Percentiles rank a stretch among this genome's conserved stretches.
Conservation (phyloP, 495 filamentous ascomycete genomes). For the Rusavskia elegans region DNA sequence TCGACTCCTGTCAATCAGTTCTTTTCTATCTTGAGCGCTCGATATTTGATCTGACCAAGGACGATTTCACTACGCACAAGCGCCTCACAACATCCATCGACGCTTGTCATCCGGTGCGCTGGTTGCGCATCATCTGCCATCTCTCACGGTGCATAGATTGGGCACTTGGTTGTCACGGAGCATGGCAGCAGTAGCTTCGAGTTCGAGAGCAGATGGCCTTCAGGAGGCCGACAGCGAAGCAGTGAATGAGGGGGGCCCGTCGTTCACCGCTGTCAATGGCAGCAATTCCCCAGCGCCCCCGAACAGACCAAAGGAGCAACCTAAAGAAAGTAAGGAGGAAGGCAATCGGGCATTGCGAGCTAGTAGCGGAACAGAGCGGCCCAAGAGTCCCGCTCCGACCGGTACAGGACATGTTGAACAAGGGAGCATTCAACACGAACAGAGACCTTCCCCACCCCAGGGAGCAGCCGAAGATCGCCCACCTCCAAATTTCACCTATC, state of each 20-base stretch:
- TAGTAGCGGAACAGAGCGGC: conserved; percentile 5
- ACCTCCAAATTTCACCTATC: too few relatives aligned
- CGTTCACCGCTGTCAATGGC: conserved; percentile 40
- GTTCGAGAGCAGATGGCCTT: conserved; percentile 21
- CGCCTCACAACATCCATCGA: background rate
- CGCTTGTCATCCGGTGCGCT: background rate
- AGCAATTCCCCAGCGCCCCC: conserved; percentile 16
- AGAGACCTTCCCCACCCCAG: conserved; percentile 7
- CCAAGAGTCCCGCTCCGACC: background rate
- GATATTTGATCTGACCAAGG: background rate
- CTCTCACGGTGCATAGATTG: background rate
- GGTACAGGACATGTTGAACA: conserved; percentile 4
- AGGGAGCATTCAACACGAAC: conserved; percentile 9
- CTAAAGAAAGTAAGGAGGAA: conserved; percentile 13
- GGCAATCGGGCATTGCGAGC: conserved; percentile 3
- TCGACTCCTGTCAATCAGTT: background rate
- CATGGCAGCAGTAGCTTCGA: conserved; percentile 31
- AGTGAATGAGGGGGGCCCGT: conserved; percentile 30
- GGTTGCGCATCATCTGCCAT: background rate
- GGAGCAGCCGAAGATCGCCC: conserved; percentile 2
- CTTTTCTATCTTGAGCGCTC: background rate
- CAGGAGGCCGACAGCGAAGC: conserved; percentile 24
- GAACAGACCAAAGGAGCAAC: conserved; percentile 11
- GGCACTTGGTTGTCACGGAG: background rate
- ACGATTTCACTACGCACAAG: background rate